Evolutionary conservation across 2,329 filamentous ascomycete species (phyloP).

Genomic region (Penicillium polonicum): DNA sequence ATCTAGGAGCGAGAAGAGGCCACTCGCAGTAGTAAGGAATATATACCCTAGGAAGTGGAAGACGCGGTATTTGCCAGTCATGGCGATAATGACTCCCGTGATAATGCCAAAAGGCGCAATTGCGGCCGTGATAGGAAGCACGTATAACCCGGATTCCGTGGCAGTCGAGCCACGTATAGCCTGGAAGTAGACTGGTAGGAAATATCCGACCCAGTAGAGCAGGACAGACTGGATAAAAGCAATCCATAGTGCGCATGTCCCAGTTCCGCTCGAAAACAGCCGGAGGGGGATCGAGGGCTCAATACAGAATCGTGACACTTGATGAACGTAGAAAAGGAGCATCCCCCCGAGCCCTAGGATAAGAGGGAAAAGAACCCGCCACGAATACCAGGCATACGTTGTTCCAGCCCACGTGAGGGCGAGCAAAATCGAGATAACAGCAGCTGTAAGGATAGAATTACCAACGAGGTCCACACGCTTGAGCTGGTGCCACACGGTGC

Average conservation of each 20-base stretch:
- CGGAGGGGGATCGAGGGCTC: conserved; percentile 2
- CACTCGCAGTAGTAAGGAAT: conserved; percentile 27
- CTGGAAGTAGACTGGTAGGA: conserved; percentile 51
- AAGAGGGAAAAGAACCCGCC: conserved; percentile 30
- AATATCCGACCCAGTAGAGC: conserved; percentile 25
- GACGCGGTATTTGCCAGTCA: conserved; percentile 35
- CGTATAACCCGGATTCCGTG: conserved; percentile 29
- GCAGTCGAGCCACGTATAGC: conserved; percentile 39
- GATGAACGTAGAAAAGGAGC: conserved; percentile 27
- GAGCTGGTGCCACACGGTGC: background rate
- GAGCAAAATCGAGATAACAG: conserved; percentile 31
- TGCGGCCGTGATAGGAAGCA: conserved; percentile 32
- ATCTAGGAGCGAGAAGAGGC: conserved; percentile 30
- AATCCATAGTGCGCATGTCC: conserved; percentile 1
- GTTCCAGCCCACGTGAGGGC: conserved; percentile 34
- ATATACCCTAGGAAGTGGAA: conserved; percentile 32
- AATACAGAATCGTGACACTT: background rate
- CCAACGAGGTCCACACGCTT: conserved; percentile 32
- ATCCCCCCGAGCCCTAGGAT: conserved; percentile 29
- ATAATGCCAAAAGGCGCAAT: conserved; percentile 30
- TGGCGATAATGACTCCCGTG: conserved; percentile 33
- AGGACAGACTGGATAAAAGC: conserved; percentile 19
- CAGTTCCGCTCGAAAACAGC: conserved; percentile 5
- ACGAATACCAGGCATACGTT: conserved; percentile 32
- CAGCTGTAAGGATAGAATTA: conserved; percentile 28